These are phyloP conservation scores for Cryptosporidium felis DNA, from an alignment of 169 alveolate species.

Conservation along the genomic window DNA sequence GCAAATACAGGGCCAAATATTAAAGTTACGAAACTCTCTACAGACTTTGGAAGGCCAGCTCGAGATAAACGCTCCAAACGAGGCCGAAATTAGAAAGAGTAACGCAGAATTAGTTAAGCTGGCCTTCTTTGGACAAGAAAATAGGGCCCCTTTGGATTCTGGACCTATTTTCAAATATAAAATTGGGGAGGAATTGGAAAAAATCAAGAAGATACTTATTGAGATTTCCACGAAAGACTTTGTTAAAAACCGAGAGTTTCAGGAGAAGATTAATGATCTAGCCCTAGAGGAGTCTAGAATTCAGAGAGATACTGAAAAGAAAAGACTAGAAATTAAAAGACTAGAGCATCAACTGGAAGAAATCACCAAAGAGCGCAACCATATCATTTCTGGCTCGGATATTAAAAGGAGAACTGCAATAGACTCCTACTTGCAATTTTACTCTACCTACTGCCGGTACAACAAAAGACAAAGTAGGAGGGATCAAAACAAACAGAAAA, in stretches of 20 bases:
- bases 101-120: not conserved
- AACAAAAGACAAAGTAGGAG: not conserved
- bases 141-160: not conserved
- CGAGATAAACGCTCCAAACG: not conserved
- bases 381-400: not conserved
- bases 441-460: slow-evolving; percentile 43
- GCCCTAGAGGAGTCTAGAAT: not conserved
- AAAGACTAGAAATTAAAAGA: not conserved
- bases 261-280: not conserved
- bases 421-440: slow-evolving; percentile 29
- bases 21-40: not conserved
- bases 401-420: not conserved
- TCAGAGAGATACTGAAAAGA: not conserved
- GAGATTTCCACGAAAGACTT: slow-evolving; percentile 14
- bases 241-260: not conserved
- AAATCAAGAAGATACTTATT: not conserved
- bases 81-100: not conserved
- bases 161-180: not conserved
- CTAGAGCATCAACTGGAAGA: not conserved
- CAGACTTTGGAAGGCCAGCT: not conserved
- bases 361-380: slow-evolving; percentile 2
- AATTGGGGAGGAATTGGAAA: not conserved
- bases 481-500: not conserved
- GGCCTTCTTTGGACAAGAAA: not conserved
- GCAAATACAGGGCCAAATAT: not conserved